phyloP scores from a whole-genome alignment of 2,329 filamentous ascomycete species.

The Aspergillus oerlinghausenensis region DNA sequence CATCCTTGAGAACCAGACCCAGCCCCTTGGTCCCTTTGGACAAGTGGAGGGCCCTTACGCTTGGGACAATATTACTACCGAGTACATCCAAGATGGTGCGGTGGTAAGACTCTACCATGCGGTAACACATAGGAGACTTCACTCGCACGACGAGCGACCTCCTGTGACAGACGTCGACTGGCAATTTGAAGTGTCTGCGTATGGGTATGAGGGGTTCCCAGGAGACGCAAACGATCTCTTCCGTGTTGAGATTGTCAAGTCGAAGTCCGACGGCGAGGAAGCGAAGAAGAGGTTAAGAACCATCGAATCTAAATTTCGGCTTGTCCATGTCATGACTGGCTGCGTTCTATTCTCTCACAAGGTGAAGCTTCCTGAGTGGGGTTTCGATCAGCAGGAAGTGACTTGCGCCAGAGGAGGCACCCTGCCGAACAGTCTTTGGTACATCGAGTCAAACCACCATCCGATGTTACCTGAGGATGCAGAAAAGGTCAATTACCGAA shows the following conservation, averaged over 20 bases:
- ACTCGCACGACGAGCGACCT: constrained; percentile 87
- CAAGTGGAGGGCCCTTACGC: constrained; percentile 75
- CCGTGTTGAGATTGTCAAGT: constrained; percentile 90
- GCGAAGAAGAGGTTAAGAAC: constrained; percentile 85
- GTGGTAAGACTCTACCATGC: constrained; percentile 79
- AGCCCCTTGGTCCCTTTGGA: constrained; percentile 73
- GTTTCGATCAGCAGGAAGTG: constrained; percentile 97
- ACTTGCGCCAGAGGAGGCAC: constrained; percentile 90
- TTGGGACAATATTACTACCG: constrained; percentile 71
- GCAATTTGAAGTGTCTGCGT: constrained; percentile 95
- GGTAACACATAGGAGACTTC: constrained; percentile 79
- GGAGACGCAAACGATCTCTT: constrained; percentile 97
- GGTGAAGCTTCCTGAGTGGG: constrained; percentile 97
- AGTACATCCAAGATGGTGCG: constrained; percentile 72
- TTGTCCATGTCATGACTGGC: constrained; percentile 94
- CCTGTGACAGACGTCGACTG: constrained; percentile 83
- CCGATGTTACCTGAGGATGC: constrained; percentile 67
- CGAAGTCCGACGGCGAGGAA: constrained; percentile 69
- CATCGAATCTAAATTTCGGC: constrained; percentile 93
- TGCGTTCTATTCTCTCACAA: constrained; percentile 97
- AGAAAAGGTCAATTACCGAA: constrained; percentile 93
- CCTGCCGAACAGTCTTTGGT: constrained; percentile 95
- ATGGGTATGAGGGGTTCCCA: constrained; percentile 93
- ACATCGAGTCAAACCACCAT: constrained; percentile 86
- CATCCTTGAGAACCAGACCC: constrained; percentile 92